Conservation (phyloP, 352 stramenopile genomes). For the Pythium sp. region DNA sequence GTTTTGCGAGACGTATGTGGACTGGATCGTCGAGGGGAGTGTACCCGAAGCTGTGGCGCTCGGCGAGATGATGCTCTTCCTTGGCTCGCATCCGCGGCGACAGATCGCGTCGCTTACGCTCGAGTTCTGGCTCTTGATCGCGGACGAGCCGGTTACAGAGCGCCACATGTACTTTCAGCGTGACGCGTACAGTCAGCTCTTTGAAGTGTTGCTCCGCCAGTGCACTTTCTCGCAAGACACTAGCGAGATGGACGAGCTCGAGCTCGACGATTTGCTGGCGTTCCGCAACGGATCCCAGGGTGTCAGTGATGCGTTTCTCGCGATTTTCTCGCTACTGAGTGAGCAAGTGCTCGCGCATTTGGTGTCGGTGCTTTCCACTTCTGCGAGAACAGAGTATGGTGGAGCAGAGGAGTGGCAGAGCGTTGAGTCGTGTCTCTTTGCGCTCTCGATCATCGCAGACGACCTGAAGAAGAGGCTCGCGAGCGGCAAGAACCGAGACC, state of each 20-base stretch:
- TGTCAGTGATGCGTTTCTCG: conserved; percentile 51
- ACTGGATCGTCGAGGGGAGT: conserved; percentile 60
- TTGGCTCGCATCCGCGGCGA: conserved; percentile 53
- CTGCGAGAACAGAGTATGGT: neutral
- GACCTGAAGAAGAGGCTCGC: conserved; percentile 54
- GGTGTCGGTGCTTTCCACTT: conserved; percentile 26
- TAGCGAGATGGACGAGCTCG: conserved; percentile 54
- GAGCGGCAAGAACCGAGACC: conserved; percentile 15
- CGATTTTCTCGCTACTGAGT: conserved; percentile 53
- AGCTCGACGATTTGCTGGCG: conserved; percentile 53
- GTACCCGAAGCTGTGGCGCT: conserved; percentile 37
- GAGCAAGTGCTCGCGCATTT: conserved; percentile 45
- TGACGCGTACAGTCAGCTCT: conserved; percentile 51
- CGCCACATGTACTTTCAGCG: conserved; percentile 53
- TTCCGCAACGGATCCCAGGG: conserved; percentile 62
- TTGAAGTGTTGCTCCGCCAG: conserved; percentile 60
- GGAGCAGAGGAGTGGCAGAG: conserved; percentile 37
- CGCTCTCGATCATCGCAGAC: conserved; percentile 48
- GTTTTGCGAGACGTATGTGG: conserved; percentile 68
- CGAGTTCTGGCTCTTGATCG: conserved; percentile 71
- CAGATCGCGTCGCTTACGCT: conserved; percentile 73
- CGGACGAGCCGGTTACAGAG: conserved; percentile 62
- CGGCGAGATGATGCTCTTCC: conserved; percentile 55
- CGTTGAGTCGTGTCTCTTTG: conserved; percentile 59
- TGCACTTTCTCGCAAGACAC: conserved; percentile 45